Evolutionary conservation across 1,139 yeast species (phyloP).

Genomic region (Zhuliangozyma blackwelliae): DNA sequence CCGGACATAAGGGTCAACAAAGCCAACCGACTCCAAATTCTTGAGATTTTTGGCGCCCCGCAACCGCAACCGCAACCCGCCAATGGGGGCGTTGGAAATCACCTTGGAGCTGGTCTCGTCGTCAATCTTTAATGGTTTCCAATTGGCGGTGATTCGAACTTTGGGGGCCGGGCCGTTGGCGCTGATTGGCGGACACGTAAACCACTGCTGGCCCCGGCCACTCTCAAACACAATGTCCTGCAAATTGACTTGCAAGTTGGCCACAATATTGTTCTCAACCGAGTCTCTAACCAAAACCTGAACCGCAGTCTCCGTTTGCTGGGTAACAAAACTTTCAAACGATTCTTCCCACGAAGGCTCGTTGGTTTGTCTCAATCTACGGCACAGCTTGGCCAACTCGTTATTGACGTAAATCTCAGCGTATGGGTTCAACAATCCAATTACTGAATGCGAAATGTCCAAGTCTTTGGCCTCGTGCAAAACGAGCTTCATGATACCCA

Average conservation of each 20-base stretch:
- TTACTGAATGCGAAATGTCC: conserved; percentile 57
- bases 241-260: conserved; percentile 50
- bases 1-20: conserved; percentile 68
- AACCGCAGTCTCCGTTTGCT: conserved; percentile 52
- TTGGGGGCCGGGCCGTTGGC: conserved; percentile 39
- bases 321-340: conserved; percentile 56
- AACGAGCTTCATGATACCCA: conserved; percentile 67
- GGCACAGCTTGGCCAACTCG: conserved; percentile 48
- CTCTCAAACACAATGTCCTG: conserved; percentile 52
- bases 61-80: conserved; percentile 58
- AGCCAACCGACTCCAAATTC: conserved; percentile 63
- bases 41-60: conserved; percentile 51
- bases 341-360: conserved; percentile 70
- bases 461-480: conserved; percentile 71
- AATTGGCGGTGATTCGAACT: conserved; percentile 50
- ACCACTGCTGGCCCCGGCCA: conserved; percentile 50
- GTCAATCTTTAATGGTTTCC: conserved; percentile 69
- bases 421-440: conserved; percentile 69
- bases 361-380: conserved; percentile 61
- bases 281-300: conserved; percentile 57
- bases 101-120: conserved; percentile 43
- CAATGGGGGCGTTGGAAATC: conserved; percentile 54
- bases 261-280: conserved; percentile 45
- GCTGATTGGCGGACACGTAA: conserved; percentile 38
- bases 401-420: conserved; percentile 62